These are phyloP conservation scores for Serendipita vermifera DNA, from an alignment of 768 basidiomycete species.

Conservation along the genomic window DNA sequence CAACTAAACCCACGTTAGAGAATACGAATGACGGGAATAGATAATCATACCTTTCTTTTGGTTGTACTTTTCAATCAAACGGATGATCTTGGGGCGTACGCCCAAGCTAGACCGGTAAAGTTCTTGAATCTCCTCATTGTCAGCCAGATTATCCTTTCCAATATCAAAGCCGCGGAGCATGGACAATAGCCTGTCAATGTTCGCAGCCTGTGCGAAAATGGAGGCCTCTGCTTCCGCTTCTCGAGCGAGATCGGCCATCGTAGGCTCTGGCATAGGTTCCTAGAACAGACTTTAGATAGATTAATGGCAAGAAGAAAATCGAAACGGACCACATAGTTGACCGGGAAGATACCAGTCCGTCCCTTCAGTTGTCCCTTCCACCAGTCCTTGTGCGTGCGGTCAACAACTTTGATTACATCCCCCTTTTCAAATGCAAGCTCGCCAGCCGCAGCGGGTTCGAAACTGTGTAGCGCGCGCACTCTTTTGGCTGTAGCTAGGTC, in stretches of 20 bases:
- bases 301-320: background rate
- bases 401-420: slow-evolving; percentile 88
- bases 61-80: slow-evolving; percentile 92
- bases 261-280: slow-evolving; percentile 81
- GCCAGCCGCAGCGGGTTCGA: slow-evolving; percentile 74
- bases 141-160: slow-evolving; percentile 69
- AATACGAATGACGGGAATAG: background rate
- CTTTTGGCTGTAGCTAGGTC: slow-evolving; percentile 47
- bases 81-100: slow-evolving; percentile 86
- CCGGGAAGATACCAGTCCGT: slow-evolving; percentile 88
- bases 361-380: slow-evolving; percentile 89
- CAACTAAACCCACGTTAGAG: slow-evolving; percentile 39
- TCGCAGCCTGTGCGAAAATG: slow-evolving; percentile 75
- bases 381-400: slow-evolving; percentile 92
- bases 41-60: slow-evolving; percentile 64
- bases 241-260: slow-evolving; percentile 53
- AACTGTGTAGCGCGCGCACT: slow-evolving; percentile 79
- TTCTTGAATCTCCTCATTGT: slow-evolving; percentile 85
- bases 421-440: slow-evolving; percentile 88
- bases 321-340: slow-evolving; percentile 78
- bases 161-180: slow-evolving; percentile 66
- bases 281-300: slow-evolving; percentile 21
- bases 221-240: slow-evolving; percentile 82
- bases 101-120: slow-evolving; percentile 83
- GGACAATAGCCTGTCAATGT: slow-evolving; percentile 65